phyloP scores from a whole-genome alignment of 179 eudicot genomes.

The Silene vulgaris region DNA sequence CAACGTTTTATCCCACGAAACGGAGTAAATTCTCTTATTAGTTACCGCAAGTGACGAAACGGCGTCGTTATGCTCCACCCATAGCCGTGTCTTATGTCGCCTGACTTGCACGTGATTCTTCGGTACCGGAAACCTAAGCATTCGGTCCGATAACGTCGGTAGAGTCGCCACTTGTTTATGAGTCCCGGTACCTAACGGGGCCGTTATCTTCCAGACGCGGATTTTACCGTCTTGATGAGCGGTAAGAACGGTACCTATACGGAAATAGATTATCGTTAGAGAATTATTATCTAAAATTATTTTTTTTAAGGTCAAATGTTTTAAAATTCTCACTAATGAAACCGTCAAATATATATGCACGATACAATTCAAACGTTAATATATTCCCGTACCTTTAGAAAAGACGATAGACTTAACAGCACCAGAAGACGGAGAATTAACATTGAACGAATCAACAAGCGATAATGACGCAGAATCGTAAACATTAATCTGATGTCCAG shows the following conservation, averaged over 20 bases:
- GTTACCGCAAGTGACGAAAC: slow-evolving; percentile 31
- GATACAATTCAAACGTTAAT: too few relatives aligned
- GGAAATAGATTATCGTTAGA: too few relatives aligned
- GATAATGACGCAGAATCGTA: slow-evolving; percentile 30
- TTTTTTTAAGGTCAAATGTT: too few relatives aligned
- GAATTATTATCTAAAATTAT: too few relatives aligned
- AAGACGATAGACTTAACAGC: slow-evolving; percentile 54
- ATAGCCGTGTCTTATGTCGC: slow-evolving; percentile 34
- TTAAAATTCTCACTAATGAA: too few relatives aligned
- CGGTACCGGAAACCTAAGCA: slow-evolving; percentile 27
- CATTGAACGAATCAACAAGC: slow-evolving; percentile 36
- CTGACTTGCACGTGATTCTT: slow-evolving; percentile 39
- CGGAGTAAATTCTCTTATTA: slow-evolving; percentile 30
- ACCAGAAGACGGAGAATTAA: slow-evolving; percentile 32
- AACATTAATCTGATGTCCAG: slow-evolving; percentile 51
- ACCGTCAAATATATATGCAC: too few relatives aligned
- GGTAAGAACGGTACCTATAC: slow-evolving; percentile 18
- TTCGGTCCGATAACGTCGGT: slow-evolving; percentile 32
- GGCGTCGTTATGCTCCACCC: slow-evolving; percentile 46
- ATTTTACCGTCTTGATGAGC: slow-evolving; percentile 46
- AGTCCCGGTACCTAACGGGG: background rate
- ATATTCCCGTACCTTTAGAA: slow-evolving; percentile 18
- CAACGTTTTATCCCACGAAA: slow-evolving; percentile 40
- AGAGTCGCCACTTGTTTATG: slow-evolving; percentile 29
- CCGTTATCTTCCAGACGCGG: slow-evolving; percentile 35